These are phyloP conservation scores for Cladophialophora exuberans DNA, from an alignment of 2,329 filamentous ascomycete genomes.

Conservation along the genomic window DNA sequence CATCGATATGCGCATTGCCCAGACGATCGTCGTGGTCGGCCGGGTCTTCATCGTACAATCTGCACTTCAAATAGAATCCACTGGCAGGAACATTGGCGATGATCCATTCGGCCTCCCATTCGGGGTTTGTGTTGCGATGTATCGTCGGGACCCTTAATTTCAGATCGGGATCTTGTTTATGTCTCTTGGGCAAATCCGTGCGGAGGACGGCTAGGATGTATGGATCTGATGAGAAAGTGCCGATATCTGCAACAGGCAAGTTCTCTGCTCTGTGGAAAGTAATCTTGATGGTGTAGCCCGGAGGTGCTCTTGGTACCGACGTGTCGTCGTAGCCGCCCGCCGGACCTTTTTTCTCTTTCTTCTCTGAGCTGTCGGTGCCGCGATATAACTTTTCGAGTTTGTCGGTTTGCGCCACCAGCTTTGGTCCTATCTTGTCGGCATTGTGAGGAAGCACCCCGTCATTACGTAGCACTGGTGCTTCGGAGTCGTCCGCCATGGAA, in stretches of 20 bases:
- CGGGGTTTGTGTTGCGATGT: constrained; percentile 70
- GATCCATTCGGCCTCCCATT: constrained; percentile 84
- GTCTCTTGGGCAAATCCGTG: constrained; percentile 69
- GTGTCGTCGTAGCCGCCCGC: constrained; percentile 80
- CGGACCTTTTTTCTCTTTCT: constrained; percentile 49
- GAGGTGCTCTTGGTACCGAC: constrained; percentile 72
- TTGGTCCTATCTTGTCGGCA: constrained; percentile 42
- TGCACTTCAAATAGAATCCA: constrained; percentile 82
- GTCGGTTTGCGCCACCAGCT: constrained; percentile 44
- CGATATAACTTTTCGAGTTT: constrained; percentile 42
- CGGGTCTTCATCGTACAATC: constrained; percentile 87
- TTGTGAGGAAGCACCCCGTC: constrained; percentile 28
- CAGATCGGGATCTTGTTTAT: constrained; percentile 83
- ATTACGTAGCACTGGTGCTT: constrained; percentile 28
- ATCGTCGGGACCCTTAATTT: constrained; percentile 76
- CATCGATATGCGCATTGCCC: constrained; percentile 77
- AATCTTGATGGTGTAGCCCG: constrained; percentile 83
- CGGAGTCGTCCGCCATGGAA: constrained; percentile 22
- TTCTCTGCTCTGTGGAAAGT: constrained; percentile 80
- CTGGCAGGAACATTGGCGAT: constrained; percentile 81
- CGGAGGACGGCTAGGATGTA: constrained; percentile 78
- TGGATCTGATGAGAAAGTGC: constrained; percentile 78
- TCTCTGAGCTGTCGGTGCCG: constrained; percentile 43
- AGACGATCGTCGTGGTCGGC: constrained; percentile 84
- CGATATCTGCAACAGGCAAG: constrained; percentile 80